Evolutionary conservation across 2,329 filamentous ascomycete genomes (phyloP).

Genomic region (Penicillium sclerotiorum): DNA sequence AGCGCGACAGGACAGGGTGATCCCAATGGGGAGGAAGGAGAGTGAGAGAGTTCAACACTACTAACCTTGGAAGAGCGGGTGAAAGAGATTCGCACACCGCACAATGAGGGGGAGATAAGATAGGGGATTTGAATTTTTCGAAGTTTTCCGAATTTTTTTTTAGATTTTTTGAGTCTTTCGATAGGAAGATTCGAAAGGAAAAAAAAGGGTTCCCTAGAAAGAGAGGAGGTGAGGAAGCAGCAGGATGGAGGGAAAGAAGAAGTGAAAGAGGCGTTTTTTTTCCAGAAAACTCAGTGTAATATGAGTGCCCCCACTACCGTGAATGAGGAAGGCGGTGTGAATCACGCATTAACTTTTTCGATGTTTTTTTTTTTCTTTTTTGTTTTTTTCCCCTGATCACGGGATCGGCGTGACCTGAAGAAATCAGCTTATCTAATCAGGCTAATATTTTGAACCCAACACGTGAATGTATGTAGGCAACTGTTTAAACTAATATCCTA

Average conservation of each 20-base stretch:
- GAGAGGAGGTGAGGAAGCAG: conserved; percentile 26
- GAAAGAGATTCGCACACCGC: conserved; percentile 36
- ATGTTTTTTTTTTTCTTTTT: conserved; percentile 13
- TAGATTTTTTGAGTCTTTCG: conserved; percentile 35
- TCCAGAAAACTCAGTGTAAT: conserved; percentile 39
- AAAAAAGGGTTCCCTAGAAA: conserved; percentile 31
- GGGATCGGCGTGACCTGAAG: too few species aligned
- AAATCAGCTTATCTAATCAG: too few species aligned
- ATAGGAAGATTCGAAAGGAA: conserved; percentile 34
- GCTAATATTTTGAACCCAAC: too few species aligned
- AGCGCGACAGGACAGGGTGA: too few species aligned
- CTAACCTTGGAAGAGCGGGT: conserved; percentile 29
- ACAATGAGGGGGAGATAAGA: conserved; percentile 36
- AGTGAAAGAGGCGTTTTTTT: conserved; percentile 29
- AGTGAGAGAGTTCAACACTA: conserved; percentile 2
- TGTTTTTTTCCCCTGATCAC: not conserved
- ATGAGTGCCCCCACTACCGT: conserved; percentile 26
- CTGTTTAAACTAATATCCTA: too few species aligned
- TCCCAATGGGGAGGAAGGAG: not conserved
- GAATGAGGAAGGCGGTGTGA: conserved; percentile 13
- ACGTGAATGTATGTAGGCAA: too few species aligned
- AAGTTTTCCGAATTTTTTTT: conserved; percentile 46
- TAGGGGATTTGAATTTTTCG: conserved; percentile 35
- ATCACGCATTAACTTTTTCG: too few species aligned
- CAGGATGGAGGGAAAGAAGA: conserved; percentile 27